Base-by-base conservation (phyloP, 495 filamentous ascomycete species). In the Extremus antarcticus region DNA sequence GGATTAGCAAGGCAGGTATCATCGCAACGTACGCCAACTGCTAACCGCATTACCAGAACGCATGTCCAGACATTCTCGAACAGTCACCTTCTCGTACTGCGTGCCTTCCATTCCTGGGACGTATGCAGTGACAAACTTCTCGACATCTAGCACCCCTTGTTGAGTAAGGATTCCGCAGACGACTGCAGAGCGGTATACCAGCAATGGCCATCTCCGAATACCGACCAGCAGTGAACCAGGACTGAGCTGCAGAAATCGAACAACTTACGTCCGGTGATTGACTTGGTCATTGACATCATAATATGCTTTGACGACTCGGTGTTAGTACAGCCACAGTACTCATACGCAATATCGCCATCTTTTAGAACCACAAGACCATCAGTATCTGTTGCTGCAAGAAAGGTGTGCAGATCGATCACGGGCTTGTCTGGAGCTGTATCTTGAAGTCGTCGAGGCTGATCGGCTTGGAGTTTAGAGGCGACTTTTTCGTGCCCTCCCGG, bases 261-360 rank as follows among this genome's bases (percentile, higher is more conserved):
- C n/a, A n/a, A n/a, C n/a, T n/a, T n/a, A n/a, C n/a, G 35, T 9
- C 56, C 56, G 15, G 51, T 59, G 15, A 59, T 25, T 3, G 56
- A 59, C 25, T 59, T 59, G 2, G 56, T 49, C 50, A 59, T 54
- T 2, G 56, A 59, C 47, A 59, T 51, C 3, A 59, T 2, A 22
- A 59, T 59, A 29, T 59, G 56, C 19, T 41, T 54, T 8, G 51
- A 45, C 8, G 25, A 13, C 4, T 4, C 51, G 1, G 15, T 25
- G 39, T 59, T 59, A 19, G 21, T 50, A 40, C 48, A 41, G 24
- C 8, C 43, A 39, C 54, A 59, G 51, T 49, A 32, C 32, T 59
- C 56, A 25, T 54, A 39, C 2, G 32, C 51, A 9, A 59, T 43
- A 1, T 41, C 21, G 4, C 56, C 56, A 17, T 59, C 53, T 21